Evolutionary conservation across 1,284 basidiomycete genomes (phyloP), one percentile per base, ranked within the genome.

Genomic region (Moniliophthora roreri): DNA sequence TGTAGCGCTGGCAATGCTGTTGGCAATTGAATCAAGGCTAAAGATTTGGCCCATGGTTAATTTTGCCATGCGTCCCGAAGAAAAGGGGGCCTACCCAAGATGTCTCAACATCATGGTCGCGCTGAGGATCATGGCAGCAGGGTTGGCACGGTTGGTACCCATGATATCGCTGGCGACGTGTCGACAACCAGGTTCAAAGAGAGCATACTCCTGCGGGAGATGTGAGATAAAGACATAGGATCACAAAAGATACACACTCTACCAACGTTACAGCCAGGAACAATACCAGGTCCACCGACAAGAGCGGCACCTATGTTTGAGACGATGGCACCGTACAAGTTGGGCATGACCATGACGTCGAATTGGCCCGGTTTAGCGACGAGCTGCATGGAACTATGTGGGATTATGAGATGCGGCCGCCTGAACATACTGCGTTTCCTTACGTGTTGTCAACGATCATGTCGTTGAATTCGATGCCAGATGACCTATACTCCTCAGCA

Each of bases 371-470:
- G 96, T 64, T 88, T 91, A 42, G 93, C 91, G 58, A 98, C 96
- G 61, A 99, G 89, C 76, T 99, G 96, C 96, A 99, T 98, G 50
- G 95, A 96, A 53, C 90, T 93, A 61, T 16, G 44, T 50, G 35
- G 51, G 26, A 37, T 51, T 34, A 41, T 55, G 32, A 58, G 51
- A 50, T 36, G 23, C 36, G 15, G 47, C 13, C 34, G 7, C 9
- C 51, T 24, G 51, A 23, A 48, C 38, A 39, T 39, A 42, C 36
- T 37, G 13, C 37, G 16, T 3, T 28, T 10, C 4, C 86, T 56
- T 67, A 93, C 87, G 95, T 96, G 80, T 98, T 98, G 75, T 98
- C 95, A 62, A 98, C 94, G 61, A 99, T 99, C 96, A 99, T 99
- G 74, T 96, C 91, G 69, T 97, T 96, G 69, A 83, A 92, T 66